Base-by-base conservation (phyloP, 2,329 filamentous ascomycete genomes). In the Septoria petroselini region DNA sequence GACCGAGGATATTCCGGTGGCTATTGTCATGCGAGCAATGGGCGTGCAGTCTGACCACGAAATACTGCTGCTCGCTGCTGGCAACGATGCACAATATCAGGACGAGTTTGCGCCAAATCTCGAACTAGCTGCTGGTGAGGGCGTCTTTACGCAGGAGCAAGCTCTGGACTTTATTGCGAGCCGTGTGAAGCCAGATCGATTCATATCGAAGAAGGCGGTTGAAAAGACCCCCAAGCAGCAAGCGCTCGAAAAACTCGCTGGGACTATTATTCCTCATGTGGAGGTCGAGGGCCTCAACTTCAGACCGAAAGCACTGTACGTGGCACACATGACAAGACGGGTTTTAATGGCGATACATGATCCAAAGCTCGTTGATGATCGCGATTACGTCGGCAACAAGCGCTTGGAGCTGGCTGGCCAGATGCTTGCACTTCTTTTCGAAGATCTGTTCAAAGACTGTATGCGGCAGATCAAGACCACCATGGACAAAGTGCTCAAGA, bases 301-400 rank as follows among this genome's bases (percentile, higher is more conserved):
- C 69, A 84, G 93, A 48, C 91, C 91, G n/a, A 98, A 98, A 68
- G 91, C 91, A 17, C 80, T 97, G 7, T 98, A 97, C 64, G 83
- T 98, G 48, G 91, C 91, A 40, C 88, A 95, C 75, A 98, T 98
- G 93, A 88, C 90, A 21, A 85, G 93, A n/a, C 82, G 91, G 68
- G 91, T 97, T 3, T 73, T 98, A 41, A 95, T 97, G 87, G 91
- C 91, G 1, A 85, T 90, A 64, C 86, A 93, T 52, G 88, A 98
- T 64, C 81, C 87, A 1, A 89, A 86, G 49, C 76, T 97, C 45
- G 89, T 98, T 1, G 93, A 98, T 62, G 93, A 98, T 68, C 82
- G 93, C 65, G 94, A 98, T 71, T 98, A 97, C 64, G 90, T 98
- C 23, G 93, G 93, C 58, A 98, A 98, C 73, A 98, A 98, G 72